Base-by-base conservation (phyloP, 768 basidiomycete genomes). In the Tylopilus subfusipes region DNA sequence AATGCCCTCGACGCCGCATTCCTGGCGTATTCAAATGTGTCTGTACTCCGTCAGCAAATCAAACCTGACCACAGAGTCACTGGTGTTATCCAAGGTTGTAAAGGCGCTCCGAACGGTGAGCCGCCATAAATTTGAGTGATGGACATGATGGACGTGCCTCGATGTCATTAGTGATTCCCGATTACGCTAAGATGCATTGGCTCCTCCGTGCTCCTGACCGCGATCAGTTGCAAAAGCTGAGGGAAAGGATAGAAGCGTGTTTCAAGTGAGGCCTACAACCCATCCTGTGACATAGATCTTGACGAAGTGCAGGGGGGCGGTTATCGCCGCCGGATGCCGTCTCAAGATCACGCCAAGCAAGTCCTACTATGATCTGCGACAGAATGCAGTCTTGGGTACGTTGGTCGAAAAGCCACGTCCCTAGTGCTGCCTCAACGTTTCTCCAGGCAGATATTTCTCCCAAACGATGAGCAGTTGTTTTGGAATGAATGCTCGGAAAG, bases 1-100 rank as follows among this genome's bases (percentile, higher is more conserved):
- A 94, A 94, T 63, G 90, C 92, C 13, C 79, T 92, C 42, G 93
- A 95, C 63, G 93, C 93, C 0, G 92, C 92, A 1, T 88, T 93
- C 66, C 72, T 91, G 10, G 88, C 91, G 0, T 94, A 95, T 68
- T 83, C 85, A 9, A 78, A 81, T 44, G 78, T 96, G 39, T 86
- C 91, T 4, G 83, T 84, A 22, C 77, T 96, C 44, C 81, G 93
- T 13, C 93, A 96, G 68, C 93, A 96, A 72, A 83, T 93, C 55
- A 84, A 85, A 67, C 93, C 93, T 0, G 82, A 85, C 43, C 80
- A 86, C 58, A 85, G 93, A 22, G 76, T 93, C 8, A 87, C 93
- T 63, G 90, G 93, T 4, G 76, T 90, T 46, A 77, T 94, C 30
- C 73, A 82, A 59, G 89, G 89, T 30, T 79, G 78, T 31, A 75